Conservation (phyloP, 768 basidiomycete species). For the Suillus luteus region DNA sequence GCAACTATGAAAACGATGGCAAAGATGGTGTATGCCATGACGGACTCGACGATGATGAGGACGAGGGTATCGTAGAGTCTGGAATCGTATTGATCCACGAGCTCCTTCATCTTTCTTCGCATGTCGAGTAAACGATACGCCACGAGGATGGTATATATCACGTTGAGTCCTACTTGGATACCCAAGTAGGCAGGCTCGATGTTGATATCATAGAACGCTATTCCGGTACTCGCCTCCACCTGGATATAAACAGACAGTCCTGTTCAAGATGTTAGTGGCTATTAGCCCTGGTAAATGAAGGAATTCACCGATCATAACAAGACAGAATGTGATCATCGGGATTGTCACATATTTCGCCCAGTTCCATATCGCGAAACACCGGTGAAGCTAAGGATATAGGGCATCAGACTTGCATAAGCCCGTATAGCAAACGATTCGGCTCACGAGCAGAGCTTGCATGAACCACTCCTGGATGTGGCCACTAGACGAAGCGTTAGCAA, state of each 20-base stretch:
- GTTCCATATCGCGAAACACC: too few relatives aligned
- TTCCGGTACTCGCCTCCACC: background rate
- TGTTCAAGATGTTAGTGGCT: background rate
- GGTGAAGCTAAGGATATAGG: background rate
- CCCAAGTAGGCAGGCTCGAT: conserved; percentile 20
- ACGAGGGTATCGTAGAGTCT: conserved; percentile 11
- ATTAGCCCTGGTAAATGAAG: background rate
- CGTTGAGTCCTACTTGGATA: conserved; percentile 17
- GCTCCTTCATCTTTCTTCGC: conserved; percentile 16
- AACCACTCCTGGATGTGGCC: background rate
- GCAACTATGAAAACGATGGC: conserved; percentile 30
- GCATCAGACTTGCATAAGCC: background rate
- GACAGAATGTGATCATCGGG: too few relatives aligned
- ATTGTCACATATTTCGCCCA: background rate
- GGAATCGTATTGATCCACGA: conserved; percentile 14
- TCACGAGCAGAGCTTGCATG: background rate
- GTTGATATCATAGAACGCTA: conserved; percentile 13
- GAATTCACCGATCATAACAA: background rate
- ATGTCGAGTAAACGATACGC: conserved; percentile 22
- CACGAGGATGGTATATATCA: conserved; percentile 31
- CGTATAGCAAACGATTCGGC: background rate
- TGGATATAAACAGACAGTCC: background rate
- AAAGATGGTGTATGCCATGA: conserved; percentile 21
- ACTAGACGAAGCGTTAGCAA: background rate
- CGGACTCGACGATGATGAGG: background rate